A percentile compares a stretch with the other conserved stretches of the same genome.
Conservation (phyloP, 108 stramenopile genomes). For the Discostella stelligeroides region DNA sequence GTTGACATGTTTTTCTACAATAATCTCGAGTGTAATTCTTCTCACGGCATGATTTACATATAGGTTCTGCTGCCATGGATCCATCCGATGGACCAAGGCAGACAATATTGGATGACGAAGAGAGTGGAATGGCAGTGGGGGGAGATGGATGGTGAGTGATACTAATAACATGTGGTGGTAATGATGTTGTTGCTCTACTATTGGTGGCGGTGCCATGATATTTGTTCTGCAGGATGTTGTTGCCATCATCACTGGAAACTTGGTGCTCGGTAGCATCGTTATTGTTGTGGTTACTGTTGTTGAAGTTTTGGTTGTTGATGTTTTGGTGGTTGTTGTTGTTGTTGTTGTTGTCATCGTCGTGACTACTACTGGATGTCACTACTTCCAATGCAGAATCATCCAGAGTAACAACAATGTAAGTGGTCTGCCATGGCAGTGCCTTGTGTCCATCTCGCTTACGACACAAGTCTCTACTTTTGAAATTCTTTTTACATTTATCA, state of each 20-base stretch:
- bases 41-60: constrained; percentile 48
- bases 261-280: too few species aligned
- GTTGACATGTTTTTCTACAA: constrained; percentile 45
- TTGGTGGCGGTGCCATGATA: too few species aligned
- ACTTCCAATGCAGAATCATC: constrained; percentile 48
- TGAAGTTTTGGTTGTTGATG: too few species aligned
- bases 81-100: constrained; percentile 40
- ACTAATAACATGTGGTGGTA: too few species aligned
- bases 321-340: too few species aligned
- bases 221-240: too few species aligned
- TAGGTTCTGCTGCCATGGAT: constrained; percentile 34
- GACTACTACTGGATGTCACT: too few species aligned
- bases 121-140: constrained; percentile 15
- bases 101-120: constrained; percentile 23
- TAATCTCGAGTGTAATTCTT: constrained; percentile 52
- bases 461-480: constrained; percentile 82
- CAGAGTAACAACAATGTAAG: constrained; percentile 80
- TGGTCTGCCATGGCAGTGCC: constrained; percentile 73
- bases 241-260: too few species aligned
- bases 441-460: constrained; percentile 79
- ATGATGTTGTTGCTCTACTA: too few species aligned
- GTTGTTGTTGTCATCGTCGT: too few species aligned
- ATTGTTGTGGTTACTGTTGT: too few species aligned
- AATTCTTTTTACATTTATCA: constrained; percentile 87
- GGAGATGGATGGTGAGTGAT: too few species aligned